These are phyloP conservation scores for Apiotrichum akiyoshidainum DNA, from an alignment of 1,284 basidiomycete genomes.

Conservation along the genomic window DNA sequence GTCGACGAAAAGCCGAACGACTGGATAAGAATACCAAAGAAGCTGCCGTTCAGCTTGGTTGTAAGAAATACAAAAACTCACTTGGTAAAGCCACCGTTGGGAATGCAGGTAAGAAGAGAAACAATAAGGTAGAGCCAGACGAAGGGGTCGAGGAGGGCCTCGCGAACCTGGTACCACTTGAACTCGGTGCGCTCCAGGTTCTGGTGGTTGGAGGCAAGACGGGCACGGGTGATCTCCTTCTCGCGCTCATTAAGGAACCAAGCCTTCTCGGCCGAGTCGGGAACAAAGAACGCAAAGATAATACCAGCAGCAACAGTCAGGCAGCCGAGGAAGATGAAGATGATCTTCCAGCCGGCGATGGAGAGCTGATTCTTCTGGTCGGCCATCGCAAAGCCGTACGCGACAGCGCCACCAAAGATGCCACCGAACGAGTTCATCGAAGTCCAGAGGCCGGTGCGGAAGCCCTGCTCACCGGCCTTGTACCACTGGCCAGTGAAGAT, in stretches of 20 bases:
- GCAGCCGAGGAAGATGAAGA: conserved; percentile 27
- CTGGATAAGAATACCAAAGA: conserved; percentile 24
- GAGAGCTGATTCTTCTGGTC: background rate
- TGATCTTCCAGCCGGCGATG: conserved; percentile 21
- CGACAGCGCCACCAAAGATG: conserved; percentile 21
- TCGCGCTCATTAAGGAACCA: conserved; percentile 4
- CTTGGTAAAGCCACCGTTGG: conserved; percentile 9
- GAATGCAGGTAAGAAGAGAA: conserved; percentile 14
- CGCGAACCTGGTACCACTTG: conserved; percentile 30
- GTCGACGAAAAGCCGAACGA: conserved; percentile 18
- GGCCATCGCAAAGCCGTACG: conserved; percentile 17
- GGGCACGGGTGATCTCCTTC: conserved; percentile 4
- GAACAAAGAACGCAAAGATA: conserved; percentile 20
- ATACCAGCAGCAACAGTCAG: conserved; percentile 20
- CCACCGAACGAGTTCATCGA: conserved; percentile 19
- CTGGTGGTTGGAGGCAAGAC: conserved; percentile 30
- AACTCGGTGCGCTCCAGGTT: conserved; percentile 28
- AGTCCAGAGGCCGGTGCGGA: conserved; percentile 20
- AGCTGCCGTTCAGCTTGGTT: conserved; percentile 7
- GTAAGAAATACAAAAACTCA: background rate
- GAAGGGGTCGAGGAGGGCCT: conserved; percentile 25
- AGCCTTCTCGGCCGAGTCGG: background rate
- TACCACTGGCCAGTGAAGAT: conserved; percentile 27
- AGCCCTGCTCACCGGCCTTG: conserved; percentile 13
- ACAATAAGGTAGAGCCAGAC: conserved; percentile 6